phyloP scores from a whole-genome alignment of 2,329 filamentous ascomycete genomes.

The Cladosporium colombiae region DNA sequence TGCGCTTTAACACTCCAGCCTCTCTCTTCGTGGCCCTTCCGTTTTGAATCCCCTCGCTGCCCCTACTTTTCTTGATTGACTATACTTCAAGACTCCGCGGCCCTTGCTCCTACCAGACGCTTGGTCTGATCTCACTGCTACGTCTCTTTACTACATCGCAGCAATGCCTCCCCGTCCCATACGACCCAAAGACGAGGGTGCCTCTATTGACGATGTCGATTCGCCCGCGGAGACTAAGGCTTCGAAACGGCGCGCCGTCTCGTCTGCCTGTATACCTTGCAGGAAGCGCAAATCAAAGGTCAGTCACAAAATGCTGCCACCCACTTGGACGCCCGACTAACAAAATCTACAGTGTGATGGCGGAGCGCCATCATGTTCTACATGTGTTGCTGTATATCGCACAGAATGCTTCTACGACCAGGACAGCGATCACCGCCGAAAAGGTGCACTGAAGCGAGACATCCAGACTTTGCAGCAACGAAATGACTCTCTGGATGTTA shows the following conservation, averaged over 20 bases:
- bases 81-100: slow-evolving; percentile 7
- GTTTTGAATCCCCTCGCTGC: slow-evolving; percentile 7
- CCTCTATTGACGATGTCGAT: slow-evolving; percentile 25
- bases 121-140: slow-evolving; percentile 6
- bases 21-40: slow-evolving; percentile 1
- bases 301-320: slow-evolving; percentile 19
- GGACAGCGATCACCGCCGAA: slow-evolving; percentile 50
- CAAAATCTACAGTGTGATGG: slow-evolving; percentile 49
- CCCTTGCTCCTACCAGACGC: not conserved
- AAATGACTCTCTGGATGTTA: slow-evolving; percentile 41
- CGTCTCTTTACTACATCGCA: not conserved
- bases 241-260: slow-evolving; percentile 40
- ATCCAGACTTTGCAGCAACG: slow-evolving; percentile 41
- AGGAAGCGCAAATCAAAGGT: slow-evolving; percentile 54
- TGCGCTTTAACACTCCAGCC: slow-evolving; percentile 1
- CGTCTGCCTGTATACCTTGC: slow-evolving; percentile 52
- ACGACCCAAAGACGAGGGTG: slow-evolving; percentile 35
- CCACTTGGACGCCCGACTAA: not conserved
- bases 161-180: slow-evolving; percentile 37
- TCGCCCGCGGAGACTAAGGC: slow-evolving; percentile 33
- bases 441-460: slow-evolving; percentile 44
- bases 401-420: slow-evolving; percentile 53
- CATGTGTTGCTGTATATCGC: slow-evolving; percentile 53
- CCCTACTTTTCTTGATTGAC: slow-evolving; percentile 13
- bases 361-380: slow-evolving; percentile 50